phyloP scores from a whole-genome alignment of 345 rosid species.

The Hibiscus trionum region DNA sequence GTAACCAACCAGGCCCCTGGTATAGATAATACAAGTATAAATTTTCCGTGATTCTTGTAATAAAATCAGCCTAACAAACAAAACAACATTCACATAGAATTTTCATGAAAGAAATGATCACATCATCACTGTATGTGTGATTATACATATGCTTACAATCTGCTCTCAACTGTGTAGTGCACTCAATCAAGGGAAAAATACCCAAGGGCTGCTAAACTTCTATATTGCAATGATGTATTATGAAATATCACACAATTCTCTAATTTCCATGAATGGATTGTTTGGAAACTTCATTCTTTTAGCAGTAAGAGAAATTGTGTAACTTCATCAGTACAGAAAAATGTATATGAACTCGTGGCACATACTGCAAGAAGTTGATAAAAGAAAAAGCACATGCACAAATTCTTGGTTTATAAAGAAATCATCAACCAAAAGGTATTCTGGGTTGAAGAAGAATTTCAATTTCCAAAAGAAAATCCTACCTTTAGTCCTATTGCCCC shows the following conservation, averaged over 20 bases:
- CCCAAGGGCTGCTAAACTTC: neutral
- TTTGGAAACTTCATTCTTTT: neutral
- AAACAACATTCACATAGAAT: neutral
- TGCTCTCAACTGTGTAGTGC: neutral
- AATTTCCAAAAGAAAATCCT: neutral
- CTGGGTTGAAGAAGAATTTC: neutral
- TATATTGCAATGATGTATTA: neutral
- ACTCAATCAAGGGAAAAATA: neutral
- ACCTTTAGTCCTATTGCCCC: neutral
- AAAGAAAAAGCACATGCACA: neutral
- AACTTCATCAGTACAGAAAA: neutral
- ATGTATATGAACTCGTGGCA: neutral
- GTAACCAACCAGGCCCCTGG: constrained; percentile 96
- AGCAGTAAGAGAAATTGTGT: neutral
- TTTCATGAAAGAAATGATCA: neutral
- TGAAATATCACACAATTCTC: neutral
- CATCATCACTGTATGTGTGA: neutral
- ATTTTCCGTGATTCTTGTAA: neutral
- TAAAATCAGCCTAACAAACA: neutral
- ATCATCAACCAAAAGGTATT: constrained; percentile 1
- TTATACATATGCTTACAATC: neutral
- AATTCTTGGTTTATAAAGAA: neutral
- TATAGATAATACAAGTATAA: constrained; percentile 1
- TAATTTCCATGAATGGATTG: neutral
- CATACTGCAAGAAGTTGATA: neutral